Evolutionary conservation across 495 filamentous ascomycete species (phyloP), one percentile per base, ranked within the genome.

Genomic region (Penicillium maclennaniae): DNA sequence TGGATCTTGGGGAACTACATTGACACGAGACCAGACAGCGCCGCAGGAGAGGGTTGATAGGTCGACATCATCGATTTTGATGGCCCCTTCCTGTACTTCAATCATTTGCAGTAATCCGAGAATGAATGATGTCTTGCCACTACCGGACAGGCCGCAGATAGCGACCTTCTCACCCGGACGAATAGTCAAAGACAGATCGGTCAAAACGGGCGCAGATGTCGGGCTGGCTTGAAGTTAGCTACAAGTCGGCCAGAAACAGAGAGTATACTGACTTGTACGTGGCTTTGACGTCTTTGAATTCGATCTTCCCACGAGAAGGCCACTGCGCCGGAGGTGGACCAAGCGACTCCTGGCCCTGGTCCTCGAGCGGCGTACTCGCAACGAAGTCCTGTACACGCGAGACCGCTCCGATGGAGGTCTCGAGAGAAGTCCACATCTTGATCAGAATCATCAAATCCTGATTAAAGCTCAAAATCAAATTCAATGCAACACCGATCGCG

Each of bases 1-100:
- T 0, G 80, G 68, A 10, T 81, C 70, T 42, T 86, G 81, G 14
- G 83, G 75, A 2, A 83, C 53, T 7, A 63, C 66, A 37, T 69
- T 71, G 26, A 76, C 45, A 2, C 63, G 58, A 0, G 61, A 56
- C 7, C 73, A 66, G 39, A 75, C 52, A 6, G 62, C 54, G 45
- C 66, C 46, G 0, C 56, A 63, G 0, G 61, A 68, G 7, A 74
- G 53, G 7, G 64, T 68, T 14, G 70, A 62, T 12, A 79, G 53
- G 42, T 73, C 67, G 5, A 72, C n/a, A 1, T 65, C 67, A 43
- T 81, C 76, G 17, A 83, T 58, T 9, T 2, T 53, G 20, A 77
- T 71, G 37, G 38, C 40, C 12, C 75, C 73, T 6, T 47, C 31
- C 4, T 37, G 49, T 14, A 73, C 28, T 5, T 75, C 64, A 9